These are phyloP conservation scores for Fragilariopsis cylindrus DNA, from an alignment of 108 stramenopile species.

Conservation along the genomic window DNA sequence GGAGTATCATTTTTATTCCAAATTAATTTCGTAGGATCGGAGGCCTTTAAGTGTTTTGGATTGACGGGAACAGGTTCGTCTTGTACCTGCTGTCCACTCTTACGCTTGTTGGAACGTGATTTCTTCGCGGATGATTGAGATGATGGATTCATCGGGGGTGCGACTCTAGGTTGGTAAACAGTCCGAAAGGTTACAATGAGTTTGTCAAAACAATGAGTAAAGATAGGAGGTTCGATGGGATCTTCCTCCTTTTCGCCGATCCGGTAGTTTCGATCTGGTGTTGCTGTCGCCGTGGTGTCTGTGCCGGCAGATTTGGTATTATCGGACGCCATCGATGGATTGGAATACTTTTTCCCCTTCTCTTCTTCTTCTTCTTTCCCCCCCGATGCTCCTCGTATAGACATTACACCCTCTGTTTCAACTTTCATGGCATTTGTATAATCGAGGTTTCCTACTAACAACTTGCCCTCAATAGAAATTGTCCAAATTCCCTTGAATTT, in stretches of 20 bases:
- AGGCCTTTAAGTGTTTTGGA: conserved; percentile 24
- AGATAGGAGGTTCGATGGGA: conserved; percentile 49
- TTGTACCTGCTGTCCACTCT: conserved; percentile 18
- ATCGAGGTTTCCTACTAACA: conserved; percentile 70
- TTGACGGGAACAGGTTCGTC: conserved; percentile 18
- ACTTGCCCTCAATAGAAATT: conserved; percentile 70
- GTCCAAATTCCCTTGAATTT: conserved; percentile 41
- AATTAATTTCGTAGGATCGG: conserved; percentile 27
- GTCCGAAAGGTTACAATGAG: conserved; percentile 63
- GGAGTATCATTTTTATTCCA: conserved; percentile 37
- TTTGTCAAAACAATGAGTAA: conserved; percentile 81
- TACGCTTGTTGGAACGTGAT: conserved; percentile 34
- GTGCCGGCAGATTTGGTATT: background rate
- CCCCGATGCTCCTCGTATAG: background rate
- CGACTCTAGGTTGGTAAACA: conserved; percentile 32
- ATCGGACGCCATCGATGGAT: background rate
- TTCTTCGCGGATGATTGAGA: conserved; percentile 27
- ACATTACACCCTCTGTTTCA: conserved; percentile 38
- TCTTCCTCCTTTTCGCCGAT: conserved; percentile 60
- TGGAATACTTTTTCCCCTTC: background rate
- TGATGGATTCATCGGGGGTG: background rate
- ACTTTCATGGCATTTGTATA: conserved; percentile 60
- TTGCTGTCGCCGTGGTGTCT: background rate
- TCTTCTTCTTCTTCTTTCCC: background rate
- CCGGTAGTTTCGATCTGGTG: conserved; percentile 24